Evolutionary conservation across 306 rosid genomes (phyloP), one percentile per base, ranked within the genome.

Genomic region (Prosopis cineraria): DNA sequence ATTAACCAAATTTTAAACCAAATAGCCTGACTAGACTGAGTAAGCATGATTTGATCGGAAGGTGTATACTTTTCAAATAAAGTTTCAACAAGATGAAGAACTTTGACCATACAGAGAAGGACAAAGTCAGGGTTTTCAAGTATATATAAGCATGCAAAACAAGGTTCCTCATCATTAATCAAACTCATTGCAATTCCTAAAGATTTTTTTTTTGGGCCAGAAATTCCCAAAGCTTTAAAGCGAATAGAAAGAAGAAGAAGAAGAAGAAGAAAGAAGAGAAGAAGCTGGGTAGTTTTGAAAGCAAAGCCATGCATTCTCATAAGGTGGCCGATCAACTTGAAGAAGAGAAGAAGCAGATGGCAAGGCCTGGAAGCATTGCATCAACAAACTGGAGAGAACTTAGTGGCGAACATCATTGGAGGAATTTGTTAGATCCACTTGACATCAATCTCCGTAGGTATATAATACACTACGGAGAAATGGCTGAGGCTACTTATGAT

Each of bases 311-410:
- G 30, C 9, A 9, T 55, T 10, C 31, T 24, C 20, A n/a, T 36
- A 22, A 53, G 20, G 66, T 31, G 41, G 43, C 25, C 4, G 41
- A 31, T 60, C 40, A 7, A 6, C 19, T 56, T 37, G 68, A 37
- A 5, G 16, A 62, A 31, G 22, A 60, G 12, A 31, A 71, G 6
- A 6, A 62, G 19, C 48, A 43, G 44, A 73, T 77, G 85, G 33
- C 68, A 45, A 55, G 79, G 3, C 58, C 58, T n/a, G 24, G 25
- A 19, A 50, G 58, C 25, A 50, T 50, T 7, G 58, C 56, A n/a
- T n/a, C n/a, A n/a, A n/a, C n/a, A n/a, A n/a, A n/a, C n/a, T n/a
- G n/a, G n/a, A n/a, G n/a, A n/a, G n/a, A n/a, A n/a, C n/a, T n/a
- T n/a, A n/a, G n/a, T n/a, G n/a, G n/a, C n/a, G n/a, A n/a, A n/a